phyloP scores from a whole-genome alignment of 1,139 yeast genomes.

The Meyerozyma smithsonii region DNA sequence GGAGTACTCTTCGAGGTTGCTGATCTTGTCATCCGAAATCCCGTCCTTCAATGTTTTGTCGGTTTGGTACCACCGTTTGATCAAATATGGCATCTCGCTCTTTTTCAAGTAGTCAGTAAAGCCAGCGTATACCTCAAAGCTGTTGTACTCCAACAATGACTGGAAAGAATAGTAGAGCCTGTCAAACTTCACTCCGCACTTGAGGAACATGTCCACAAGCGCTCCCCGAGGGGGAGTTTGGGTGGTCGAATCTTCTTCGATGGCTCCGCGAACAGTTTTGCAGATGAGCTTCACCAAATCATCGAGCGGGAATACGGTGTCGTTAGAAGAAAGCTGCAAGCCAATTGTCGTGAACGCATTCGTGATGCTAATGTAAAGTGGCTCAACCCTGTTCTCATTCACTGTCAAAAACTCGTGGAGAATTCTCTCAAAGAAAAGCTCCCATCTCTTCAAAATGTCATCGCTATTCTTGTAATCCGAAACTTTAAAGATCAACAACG shows the following conservation, averaged over 20 bases:
- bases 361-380: slow-evolving; percentile 34
- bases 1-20: slow-evolving; percentile 32
- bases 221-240: slow-evolving; percentile 42
- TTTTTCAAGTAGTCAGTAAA: slow-evolving; percentile 37
- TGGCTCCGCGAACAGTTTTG: slow-evolving; percentile 36
- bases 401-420: slow-evolving; percentile 29
- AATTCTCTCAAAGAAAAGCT: slow-evolving; percentile 50
- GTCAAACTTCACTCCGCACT: slow-evolving; percentile 72
- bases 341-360: slow-evolving; percentile 41
- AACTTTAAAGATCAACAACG: slow-evolving; percentile 71
- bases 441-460: slow-evolving; percentile 71
- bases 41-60: slow-evolving; percentile 61
- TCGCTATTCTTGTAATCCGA: slow-evolving; percentile 77
- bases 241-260: slow-evolving; percentile 30
- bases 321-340: slow-evolving; percentile 44
- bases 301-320: slow-evolving; percentile 77
- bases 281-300: slow-evolving; percentile 59
- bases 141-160: slow-evolving; percentile 63
- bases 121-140: slow-evolving; percentile 43
- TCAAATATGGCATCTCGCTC: slow-evolving; percentile 57
- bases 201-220: slow-evolving; percentile 62
- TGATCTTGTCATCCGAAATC: slow-evolving; percentile 35
- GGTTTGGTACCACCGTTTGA: slow-evolving; percentile 59
- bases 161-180: slow-evolving; percentile 63
- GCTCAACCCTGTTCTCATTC: slow-evolving; percentile 27